phyloP scores from a whole-genome alignment of 345 rosid genomes.

The Anastatica hierochuntica region DNA sequence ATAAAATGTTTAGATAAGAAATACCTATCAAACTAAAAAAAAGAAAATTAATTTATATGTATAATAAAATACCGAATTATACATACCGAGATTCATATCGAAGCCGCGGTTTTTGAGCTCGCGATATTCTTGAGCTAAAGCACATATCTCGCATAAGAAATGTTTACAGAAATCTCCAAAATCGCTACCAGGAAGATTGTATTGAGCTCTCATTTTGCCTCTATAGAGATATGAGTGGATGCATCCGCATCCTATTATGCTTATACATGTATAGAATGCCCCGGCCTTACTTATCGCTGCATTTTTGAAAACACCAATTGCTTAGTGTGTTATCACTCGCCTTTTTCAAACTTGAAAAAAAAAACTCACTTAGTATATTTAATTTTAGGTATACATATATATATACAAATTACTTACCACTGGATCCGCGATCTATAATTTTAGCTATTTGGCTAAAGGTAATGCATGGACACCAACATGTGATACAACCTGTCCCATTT shows the following conservation, averaged over 20 bases:
- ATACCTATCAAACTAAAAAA: too few species aligned
- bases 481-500: slow-evolving; percentile 27
- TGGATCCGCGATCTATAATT: slow-evolving; percentile 33
- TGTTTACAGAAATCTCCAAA: slow-evolving; percentile 29
- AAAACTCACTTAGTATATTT: too few species aligned
- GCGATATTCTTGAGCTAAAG: slow-evolving; percentile 34
- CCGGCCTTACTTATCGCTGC: slow-evolving; percentile 30
- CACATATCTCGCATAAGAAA: slow-evolving; percentile 26
- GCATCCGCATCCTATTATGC: slow-evolving; percentile 8
- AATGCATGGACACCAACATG: slow-evolving; percentile 41
- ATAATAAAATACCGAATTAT: too few species aligned
- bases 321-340: too few species aligned
- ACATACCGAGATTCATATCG: slow-evolving; percentile 27
- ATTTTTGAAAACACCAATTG: not conserved
- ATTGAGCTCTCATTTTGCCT: slow-evolving; percentile 26
- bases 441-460: slow-evolving; percentile 41
- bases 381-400: too few species aligned
- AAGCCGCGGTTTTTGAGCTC: slow-evolving; percentile 33
- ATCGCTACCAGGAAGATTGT: slow-evolving; percentile 26
- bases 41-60: too few species aligned
- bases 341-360: too few species aligned
- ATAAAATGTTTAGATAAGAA: too few species aligned
- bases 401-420: slow-evolving; percentile 14
- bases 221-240: slow-evolving; percentile 26
- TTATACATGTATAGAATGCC: slow-evolving; percentile 19